These are phyloP conservation scores for Annona squamosa DNA, from an alignment of 164 flowering plant species.

Conservation along the genomic window DNA sequence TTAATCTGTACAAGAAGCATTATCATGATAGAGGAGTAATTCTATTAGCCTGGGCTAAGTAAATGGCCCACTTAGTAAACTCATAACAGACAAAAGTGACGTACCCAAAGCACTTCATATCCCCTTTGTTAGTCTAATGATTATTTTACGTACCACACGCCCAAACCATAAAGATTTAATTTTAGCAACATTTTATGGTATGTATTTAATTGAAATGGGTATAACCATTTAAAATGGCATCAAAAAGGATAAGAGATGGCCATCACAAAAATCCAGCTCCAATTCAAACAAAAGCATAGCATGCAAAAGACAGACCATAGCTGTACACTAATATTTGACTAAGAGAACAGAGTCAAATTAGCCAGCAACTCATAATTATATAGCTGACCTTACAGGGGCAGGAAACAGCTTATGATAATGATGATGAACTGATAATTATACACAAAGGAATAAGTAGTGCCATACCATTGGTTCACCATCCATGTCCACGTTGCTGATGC, in stretches of 20 bases:
- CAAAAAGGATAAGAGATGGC: too few relatives aligned
- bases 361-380: not conserved
- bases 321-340: not conserved
- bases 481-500: constrained; percentile 39
- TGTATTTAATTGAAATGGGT: too few relatives aligned
- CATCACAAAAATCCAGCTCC: too few relatives aligned
- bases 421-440: not conserved
- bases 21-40: not conserved
- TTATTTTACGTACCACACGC: too few relatives aligned
- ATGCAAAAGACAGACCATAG: not conserved
- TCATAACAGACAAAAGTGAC: too few relatives aligned
- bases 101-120: too few relatives aligned
- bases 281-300: not conserved
- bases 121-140: too few relatives aligned
- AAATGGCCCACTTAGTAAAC: too few relatives aligned
- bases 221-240: too few relatives aligned
- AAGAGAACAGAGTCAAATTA: too few relatives aligned
- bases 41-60: not conserved
- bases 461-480: constrained; percentile 83
- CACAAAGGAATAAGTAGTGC: constrained; percentile 2
- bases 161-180: too few relatives aligned
- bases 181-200: not conserved
- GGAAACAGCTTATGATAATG: not conserved
- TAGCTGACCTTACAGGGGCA: not conserved
- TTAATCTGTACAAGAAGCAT: too few relatives aligned